phyloP scores from a whole-genome alignment of 2,329 filamentous ascomycete species.

The Alternaria longipes region DNA sequence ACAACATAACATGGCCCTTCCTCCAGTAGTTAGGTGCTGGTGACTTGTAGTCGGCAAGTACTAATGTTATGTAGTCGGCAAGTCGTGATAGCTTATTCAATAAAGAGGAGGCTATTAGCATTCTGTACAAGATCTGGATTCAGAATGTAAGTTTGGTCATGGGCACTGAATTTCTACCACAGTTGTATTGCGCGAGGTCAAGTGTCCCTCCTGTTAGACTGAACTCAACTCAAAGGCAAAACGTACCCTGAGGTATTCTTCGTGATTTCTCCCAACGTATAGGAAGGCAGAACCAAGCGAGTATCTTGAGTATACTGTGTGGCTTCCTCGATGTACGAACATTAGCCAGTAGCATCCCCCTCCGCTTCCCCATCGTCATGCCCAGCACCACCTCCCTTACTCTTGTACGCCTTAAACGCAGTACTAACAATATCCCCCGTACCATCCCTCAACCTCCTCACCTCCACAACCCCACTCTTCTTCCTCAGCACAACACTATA shows the following conservation, averaged over 20 bases:
- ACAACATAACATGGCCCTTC: rapidly evolving
- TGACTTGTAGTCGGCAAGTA: no score
- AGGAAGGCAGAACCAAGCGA: background rate
- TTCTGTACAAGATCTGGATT: background rate
- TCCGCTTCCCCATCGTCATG: background rate
- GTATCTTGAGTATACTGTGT: background rate
- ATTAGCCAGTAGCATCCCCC: background rate
- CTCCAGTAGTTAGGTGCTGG: no score
- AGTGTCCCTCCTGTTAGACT: background rate
- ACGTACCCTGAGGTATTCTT: background rate
- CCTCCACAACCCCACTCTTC: constrained; percentile 72
- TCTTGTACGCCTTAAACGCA: constrained; percentile 77
- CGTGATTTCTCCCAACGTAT: background rate
- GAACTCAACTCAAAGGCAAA: background rate
- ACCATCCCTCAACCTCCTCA: constrained; percentile 78
- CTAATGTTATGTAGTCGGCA: no score
- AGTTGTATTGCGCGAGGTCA: background rate
- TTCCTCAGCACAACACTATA: constrained; percentile 79
- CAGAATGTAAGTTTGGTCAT: no score
- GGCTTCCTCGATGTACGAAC: background rate
- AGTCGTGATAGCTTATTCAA: no score
- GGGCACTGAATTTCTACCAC: no score
- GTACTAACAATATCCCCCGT: constrained; percentile 79
- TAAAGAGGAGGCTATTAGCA: background rate
- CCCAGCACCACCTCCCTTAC: background rate